These are phyloP conservation scores for Epichloe typhina DNA, from an alignment of 2,329 filamentous ascomycete genomes.

Conservation along the genomic window DNA sequence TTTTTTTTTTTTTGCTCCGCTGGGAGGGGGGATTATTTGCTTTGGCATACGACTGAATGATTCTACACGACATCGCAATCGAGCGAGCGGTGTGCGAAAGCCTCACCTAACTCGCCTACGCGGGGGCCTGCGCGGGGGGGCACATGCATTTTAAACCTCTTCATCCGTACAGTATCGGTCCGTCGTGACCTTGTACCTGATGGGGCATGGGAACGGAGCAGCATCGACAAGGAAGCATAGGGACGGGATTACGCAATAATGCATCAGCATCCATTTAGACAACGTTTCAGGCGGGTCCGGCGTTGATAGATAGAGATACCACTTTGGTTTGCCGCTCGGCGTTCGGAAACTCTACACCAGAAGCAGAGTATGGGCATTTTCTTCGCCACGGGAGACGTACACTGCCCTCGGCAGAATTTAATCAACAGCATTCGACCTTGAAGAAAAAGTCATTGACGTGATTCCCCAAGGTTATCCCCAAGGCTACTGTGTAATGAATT, in stretches of 20 bases:
- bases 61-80: constrained; percentile 4
- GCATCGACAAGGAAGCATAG: not conserved
- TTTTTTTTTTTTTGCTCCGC: not conserved
- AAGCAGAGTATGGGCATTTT: not conserved
- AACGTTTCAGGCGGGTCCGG: constrained; percentile 12
- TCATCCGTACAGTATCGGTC: not conserved
- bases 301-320: constrained; percentile 12
- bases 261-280: constrained; percentile 7
- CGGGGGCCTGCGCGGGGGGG: not conserved
- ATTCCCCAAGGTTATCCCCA: not conserved
- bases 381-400: not conserved
- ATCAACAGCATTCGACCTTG: not conserved
- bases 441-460: not conserved
- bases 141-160: not conserved
- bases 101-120: not conserved
- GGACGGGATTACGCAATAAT: not conserved
- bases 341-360: not conserved
- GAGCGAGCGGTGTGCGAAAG: constrained; percentile 1
- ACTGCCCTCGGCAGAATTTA: not conserved
- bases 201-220: not conserved
- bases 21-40: not conserved
- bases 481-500: not conserved
- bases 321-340: constrained; percentile 3
- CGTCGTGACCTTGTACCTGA: not conserved
- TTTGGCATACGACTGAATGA: constrained; percentile 6